These are phyloP conservation scores for Penicillium sp. DNA, from an alignment of 2,329 filamentous ascomycete genomes.

Conservation along the genomic window DNA sequence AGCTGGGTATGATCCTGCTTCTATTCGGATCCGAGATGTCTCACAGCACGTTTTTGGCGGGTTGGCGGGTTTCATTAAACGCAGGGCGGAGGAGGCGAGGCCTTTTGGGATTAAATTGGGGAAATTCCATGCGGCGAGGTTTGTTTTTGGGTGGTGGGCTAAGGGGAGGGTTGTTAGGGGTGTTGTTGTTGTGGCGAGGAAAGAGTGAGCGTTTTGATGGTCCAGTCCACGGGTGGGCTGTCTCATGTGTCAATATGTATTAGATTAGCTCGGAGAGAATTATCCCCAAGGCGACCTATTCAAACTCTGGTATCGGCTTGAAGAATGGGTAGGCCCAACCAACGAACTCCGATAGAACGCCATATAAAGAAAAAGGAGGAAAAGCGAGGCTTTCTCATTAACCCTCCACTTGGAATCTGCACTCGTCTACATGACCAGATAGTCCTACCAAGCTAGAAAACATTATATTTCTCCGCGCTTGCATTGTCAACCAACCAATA, in stretches of 20 bases:
- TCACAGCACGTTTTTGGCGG: conserved; percentile 56
- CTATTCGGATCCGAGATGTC: conserved; percentile 52
- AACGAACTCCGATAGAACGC: background rate
- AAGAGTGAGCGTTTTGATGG: background rate
- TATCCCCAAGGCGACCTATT: background rate
- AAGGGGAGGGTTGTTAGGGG: conserved; percentile 40
- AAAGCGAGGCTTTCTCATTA: no score
- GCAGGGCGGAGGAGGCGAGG: conserved; percentile 37
- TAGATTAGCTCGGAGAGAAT: background rate
- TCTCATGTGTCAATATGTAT: background rate
- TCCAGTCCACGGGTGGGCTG: no score
- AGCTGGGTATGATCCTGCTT: conserved; percentile 49
- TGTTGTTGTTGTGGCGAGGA: conserved; percentile 42
- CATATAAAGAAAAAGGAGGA: no score
- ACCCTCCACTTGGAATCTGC: no score
- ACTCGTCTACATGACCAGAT: no score
- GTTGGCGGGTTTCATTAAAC: conserved; percentile 47
- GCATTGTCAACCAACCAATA: no score
- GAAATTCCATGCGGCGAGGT: conserved; percentile 34
- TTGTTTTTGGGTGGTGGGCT: conserved; percentile 47
- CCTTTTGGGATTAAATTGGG: conserved; percentile 41
- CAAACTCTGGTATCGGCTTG: no score
- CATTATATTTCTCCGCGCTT: no score
- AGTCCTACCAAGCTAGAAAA: no score
- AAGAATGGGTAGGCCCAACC: background rate